phyloP scores from a whole-genome alignment of 2,329 filamentous ascomycete genomes.

The Ambrosiella xylebori region DNA sequence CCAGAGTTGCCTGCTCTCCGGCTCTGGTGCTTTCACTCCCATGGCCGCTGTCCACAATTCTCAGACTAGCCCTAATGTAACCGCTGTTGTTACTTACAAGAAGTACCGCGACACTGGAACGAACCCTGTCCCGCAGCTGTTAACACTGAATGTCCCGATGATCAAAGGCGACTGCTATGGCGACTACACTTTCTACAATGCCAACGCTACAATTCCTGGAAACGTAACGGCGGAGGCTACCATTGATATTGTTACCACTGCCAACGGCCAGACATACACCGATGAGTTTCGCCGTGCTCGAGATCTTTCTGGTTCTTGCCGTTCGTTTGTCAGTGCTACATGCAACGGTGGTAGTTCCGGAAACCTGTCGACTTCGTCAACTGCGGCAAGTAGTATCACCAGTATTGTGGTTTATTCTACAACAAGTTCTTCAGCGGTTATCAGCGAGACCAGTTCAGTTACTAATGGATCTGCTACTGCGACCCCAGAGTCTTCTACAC shows the following conservation, averaged over 20 bases:
- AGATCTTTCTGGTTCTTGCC: conserved; percentile 28
- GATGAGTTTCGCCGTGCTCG: conserved; percentile 34
- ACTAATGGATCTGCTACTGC: background rate
- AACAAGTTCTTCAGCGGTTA: background rate
- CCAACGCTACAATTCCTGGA: conserved; percentile 27
- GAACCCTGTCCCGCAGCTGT: conserved; percentile 25
- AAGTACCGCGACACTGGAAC: conserved; percentile 20
- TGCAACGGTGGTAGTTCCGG: conserved; percentile 13
- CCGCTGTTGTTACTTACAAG: conserved; percentile 28
- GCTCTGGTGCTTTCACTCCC: conserved; percentile 26
- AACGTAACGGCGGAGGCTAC: conserved; percentile 27
- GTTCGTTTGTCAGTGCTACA: conserved; percentile 21
- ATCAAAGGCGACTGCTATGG: conserved; percentile 28
- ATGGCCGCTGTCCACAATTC: conserved; percentile 34
- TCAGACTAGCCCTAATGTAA: conserved; percentile 24
- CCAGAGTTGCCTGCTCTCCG: conserved; percentile 36
- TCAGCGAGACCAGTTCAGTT: background rate
- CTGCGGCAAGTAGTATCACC: conserved; percentile 6
- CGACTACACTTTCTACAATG: conserved; percentile 31
- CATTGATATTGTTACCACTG: conserved; percentile 28
- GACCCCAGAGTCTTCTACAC: background rate
- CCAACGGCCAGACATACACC: conserved; percentile 23
- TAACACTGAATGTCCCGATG: conserved; percentile 24
- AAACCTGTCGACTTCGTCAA: conserved; percentile 13
- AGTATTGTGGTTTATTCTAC: conserved; percentile 4